Conservation (phyloP, 352 stramenopile genomes). For the Nothophytophthora sp. region DNA sequence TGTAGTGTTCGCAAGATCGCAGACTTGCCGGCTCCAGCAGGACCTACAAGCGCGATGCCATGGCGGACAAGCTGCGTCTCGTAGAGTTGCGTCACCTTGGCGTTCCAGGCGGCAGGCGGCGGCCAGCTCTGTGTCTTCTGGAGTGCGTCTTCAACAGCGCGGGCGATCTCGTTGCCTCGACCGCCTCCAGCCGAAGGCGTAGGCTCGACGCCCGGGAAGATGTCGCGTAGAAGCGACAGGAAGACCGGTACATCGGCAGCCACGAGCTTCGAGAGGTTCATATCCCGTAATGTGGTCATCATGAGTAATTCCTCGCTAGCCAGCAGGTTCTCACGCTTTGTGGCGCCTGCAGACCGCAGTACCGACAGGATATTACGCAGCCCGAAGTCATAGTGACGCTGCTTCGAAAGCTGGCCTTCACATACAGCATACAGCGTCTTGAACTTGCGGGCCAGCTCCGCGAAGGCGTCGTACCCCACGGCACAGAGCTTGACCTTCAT, state of each 20-base stretch:
- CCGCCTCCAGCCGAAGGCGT: conserved; percentile 18
- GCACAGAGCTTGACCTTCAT: conserved; percentile 95
- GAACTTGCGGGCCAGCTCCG: conserved; percentile 95
- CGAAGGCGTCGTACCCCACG: conserved; percentile 90
- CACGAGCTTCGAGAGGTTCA: conserved; percentile 94
- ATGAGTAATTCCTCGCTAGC: conserved; percentile 94
- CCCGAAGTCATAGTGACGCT: conserved; percentile 95
- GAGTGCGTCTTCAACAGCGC: conserved; percentile 71
- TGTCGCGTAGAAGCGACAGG: conserved; percentile 85
- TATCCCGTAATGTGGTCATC: conserved; percentile 95
- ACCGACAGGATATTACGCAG: conserved; percentile 96
- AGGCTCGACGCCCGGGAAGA: conserved; percentile 78
- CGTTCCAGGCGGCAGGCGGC: conserved; percentile 62
- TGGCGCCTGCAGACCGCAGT: conserved; percentile 93
- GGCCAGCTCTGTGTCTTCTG: conserved; percentile 40
- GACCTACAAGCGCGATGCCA: conserved; percentile 90
- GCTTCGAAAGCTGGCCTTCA: conserved; percentile 93
- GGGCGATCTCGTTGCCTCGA: conserved; percentile 70
- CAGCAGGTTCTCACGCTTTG: conserved; percentile 94
- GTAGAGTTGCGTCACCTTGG: conserved; percentile 93
- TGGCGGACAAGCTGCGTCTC: conserved; percentile 93
- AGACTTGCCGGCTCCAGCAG: conserved; percentile 80
- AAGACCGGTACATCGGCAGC: conserved; percentile 93
- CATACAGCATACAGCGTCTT: conserved; percentile 95
- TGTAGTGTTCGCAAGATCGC: conserved; percentile 75